A percentile compares a stretch with the other conserved stretches of the same genome.
Conservation (phyloP, 352 stramenopile species). For the Globisporangium parvum region DNA sequence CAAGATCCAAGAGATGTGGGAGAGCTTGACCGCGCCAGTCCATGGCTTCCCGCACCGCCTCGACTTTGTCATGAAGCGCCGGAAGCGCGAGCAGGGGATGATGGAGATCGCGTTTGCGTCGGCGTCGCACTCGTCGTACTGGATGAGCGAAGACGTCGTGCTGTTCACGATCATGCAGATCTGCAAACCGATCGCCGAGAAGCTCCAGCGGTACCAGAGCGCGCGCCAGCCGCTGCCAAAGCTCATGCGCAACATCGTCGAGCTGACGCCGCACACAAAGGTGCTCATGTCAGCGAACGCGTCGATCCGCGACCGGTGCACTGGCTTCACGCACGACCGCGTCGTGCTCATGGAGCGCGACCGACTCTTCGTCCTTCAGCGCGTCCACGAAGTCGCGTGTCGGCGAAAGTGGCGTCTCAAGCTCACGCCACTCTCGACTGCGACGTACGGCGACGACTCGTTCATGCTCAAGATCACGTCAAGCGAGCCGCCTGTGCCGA, state of each 20-base stretch:
- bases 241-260: conserved; percentile 70
- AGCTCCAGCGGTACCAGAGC: conserved; percentile 78
- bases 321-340: conserved; percentile 66
- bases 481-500: conserved; percentile 21
- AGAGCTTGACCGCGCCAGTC: conserved; percentile 58
- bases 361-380: conserved; percentile 55
- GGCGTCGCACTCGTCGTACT: conserved; percentile 85
- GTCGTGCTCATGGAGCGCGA: conserved; percentile 72
- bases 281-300: conserved; percentile 63
- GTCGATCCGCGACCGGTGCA: conserved; percentile 73
- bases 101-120: conserved; percentile 83
- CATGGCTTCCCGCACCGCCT: conserved; percentile 74
- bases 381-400: conserved; percentile 60
- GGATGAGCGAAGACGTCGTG: conserved; percentile 85
- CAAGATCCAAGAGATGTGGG: conserved; percentile 75
- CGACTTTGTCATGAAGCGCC: conserved; percentile 73
- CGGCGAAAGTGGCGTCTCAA: conserved; percentile 63
- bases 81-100: conserved; percentile 76
- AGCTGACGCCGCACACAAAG: conserved; percentile 69
- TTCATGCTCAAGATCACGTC: conserved; percentile 75
- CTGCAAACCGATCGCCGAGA: conserved; percentile 77
- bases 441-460: conserved; percentile 69
- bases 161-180: conserved; percentile 83
- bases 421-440: conserved; percentile 42
- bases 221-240: conserved; percentile 62